A percentile compares a stretch with the other conserved stretches of the same genome.
Conservation (phyloP, 768 basidiomycete genomes). For the Lentinus tigrinus region DNA sequence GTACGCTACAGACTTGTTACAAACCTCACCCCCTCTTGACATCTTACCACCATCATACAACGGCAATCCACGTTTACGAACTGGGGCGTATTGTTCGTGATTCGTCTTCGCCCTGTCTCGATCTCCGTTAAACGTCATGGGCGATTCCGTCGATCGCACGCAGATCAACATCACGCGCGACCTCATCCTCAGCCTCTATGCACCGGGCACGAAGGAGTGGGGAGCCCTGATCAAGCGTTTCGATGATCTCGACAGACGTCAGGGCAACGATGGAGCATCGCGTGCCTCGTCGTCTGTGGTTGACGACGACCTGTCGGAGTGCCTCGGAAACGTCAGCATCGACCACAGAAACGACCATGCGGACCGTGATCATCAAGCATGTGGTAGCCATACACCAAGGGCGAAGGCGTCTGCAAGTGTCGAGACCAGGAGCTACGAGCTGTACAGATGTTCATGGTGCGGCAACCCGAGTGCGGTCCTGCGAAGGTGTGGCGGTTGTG, state of each 20-base stretch:
- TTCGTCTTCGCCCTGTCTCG: slow-evolving; percentile 50
- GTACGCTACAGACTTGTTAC: slow-evolving; percentile 37
- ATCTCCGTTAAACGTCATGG: slow-evolving; percentile 50
- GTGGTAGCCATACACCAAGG: slow-evolving; percentile 43
- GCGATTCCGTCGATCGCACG: slow-evolving; percentile 47
- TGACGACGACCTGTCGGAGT: slow-evolving; percentile 57
- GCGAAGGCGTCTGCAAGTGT: neutral
- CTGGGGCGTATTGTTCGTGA: no score
- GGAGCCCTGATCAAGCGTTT: slow-evolving; percentile 39
- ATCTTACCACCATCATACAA: no score
- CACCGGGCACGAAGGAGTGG: slow-evolving; percentile 46
- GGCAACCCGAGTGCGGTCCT: slow-evolving; percentile 59
- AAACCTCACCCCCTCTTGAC: no score
- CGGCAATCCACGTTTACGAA: no score
- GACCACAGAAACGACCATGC: slow-evolving; percentile 23
- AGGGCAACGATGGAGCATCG: slow-evolving; percentile 27
- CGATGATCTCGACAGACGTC: slow-evolving; percentile 28
- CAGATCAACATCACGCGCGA: slow-evolving; percentile 51
- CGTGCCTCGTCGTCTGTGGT: slow-evolving; percentile 34
- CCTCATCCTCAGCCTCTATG: slow-evolving; percentile 47
- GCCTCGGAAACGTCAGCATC: slow-evolving; percentile 50
- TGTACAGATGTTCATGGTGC: slow-evolving; percentile 67
- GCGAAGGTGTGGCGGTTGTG: slow-evolving; percentile 50
- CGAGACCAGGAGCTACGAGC: slow-evolving; percentile 41
- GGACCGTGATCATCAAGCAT: slow-evolving; percentile 30